These are phyloP conservation scores for Purpureocillium takamizusanense DNA, from an alignment of 2,329 filamentous ascomycete species.

Conservation along the genomic window DNA sequence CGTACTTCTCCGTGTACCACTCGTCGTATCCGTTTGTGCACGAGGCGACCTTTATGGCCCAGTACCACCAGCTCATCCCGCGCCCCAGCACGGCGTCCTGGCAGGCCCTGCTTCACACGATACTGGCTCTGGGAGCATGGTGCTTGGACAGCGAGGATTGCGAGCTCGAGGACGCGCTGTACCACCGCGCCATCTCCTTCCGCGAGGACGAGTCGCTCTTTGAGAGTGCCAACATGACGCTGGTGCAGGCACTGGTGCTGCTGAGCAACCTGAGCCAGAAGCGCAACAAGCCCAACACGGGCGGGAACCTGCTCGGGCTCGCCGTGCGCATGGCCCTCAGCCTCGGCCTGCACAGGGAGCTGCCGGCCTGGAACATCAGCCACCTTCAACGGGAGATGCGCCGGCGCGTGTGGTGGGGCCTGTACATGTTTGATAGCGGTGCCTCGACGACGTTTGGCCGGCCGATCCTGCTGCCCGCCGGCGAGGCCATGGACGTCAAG, in stretches of 20 bases:
- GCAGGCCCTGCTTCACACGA: slow-evolving; percentile 25
- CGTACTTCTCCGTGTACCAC: slow-evolving; percentile 36
- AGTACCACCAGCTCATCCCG: slow-evolving; percentile 21
- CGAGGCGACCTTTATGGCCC: slow-evolving; percentile 32
- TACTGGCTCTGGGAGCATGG: slow-evolving; percentile 28
- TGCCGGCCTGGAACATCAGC: slow-evolving; percentile 21
- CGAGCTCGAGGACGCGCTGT: slow-evolving; percentile 18
- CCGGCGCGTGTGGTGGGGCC: slow-evolving; percentile 31
- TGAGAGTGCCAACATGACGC: slow-evolving; percentile 21
- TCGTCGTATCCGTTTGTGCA: slow-evolving; percentile 35
- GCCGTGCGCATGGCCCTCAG: slow-evolving; percentile 37
- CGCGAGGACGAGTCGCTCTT: slow-evolving; percentile 19
- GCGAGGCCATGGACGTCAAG: slow-evolving; percentile 19
- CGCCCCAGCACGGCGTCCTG: slow-evolving; percentile 19
- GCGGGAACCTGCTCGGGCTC: slow-evolving; percentile 37
- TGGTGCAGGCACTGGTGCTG: slow-evolving; percentile 20
- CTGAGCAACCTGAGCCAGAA: slow-evolving; percentile 35
- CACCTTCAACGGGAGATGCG: slow-evolving; percentile 26
- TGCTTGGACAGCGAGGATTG: slow-evolving; percentile 15
- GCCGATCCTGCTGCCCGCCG: slow-evolving; percentile 17
- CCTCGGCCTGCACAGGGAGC: slow-evolving; percentile 35
- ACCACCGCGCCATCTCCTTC: slow-evolving; percentile 17
- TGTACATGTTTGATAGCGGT: slow-evolving; percentile 36
- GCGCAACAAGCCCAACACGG: slow-evolving; percentile 37
- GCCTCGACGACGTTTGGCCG: slow-evolving; percentile 34